Base-by-base conservation (phyloP, 495 filamentous ascomycete genomes). In the Xylaria curta region DNA sequence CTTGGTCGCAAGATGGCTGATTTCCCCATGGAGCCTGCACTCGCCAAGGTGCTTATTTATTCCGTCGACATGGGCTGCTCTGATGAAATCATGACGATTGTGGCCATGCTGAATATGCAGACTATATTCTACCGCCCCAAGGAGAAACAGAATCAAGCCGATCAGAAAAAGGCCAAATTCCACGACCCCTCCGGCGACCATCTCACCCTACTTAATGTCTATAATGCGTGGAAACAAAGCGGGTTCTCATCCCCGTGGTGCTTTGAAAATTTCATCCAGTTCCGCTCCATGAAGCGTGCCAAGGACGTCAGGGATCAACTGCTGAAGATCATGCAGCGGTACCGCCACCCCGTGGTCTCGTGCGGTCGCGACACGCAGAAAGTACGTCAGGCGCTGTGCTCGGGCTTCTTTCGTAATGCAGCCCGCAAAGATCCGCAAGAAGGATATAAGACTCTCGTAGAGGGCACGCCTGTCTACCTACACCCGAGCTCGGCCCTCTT, bases 161-260 rank as follows among this genome's bases (percentile, higher is more conserved):
- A 98, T 76, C 93, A 97, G 80, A 98, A 98, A 86, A 98, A 98
- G 80, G 87, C 94, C 49, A 97, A 97, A 78, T 98, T 98, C 82
- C 94, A 98, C 80, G 97, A 98, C 77, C 93, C 95, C 0, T 89
- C 93, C 66, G 95, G 97, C 46, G 96, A 99, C 73, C 96, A 99
- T 77, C 83, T 98, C 4, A 99, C 96, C 2, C 84, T 98, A 0
- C 87, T 99, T 36, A 98, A 98, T 77, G 97, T 98, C 3, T 99
- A 97, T 86, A 97, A 97, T 75, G 89, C 85, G 17, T 99, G 96
- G 96, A 97, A 97, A 78, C 82, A 89, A 17, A 91, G 88, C 72
- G 91, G 90, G 10, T 97, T 90, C 80, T 89, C 89, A 56, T 93
- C 89, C 64, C 88, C 96, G 2, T 99, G 97, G 97, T 98, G 97